Base-by-base conservation (phyloP, 805 yeast species). In the Kodamaea hsintzibuensis region DNA sequence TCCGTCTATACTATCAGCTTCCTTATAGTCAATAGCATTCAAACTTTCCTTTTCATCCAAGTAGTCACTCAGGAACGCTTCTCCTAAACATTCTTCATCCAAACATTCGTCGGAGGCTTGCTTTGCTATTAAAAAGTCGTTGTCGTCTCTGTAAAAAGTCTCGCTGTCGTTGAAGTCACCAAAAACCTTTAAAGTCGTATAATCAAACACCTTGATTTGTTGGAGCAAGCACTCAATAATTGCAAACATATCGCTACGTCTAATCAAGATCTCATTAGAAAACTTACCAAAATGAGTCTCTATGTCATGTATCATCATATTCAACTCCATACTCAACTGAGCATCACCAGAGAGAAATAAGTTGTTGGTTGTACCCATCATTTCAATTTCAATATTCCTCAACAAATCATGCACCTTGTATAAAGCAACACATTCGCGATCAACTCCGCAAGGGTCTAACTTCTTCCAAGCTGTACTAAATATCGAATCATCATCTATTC, bases 201-300 rank as follows among this genome's bases (percentile, higher is more conserved):
- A 52, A 50, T 63, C 67, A 30, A 61, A 51, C 13, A 65, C 45
- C 45, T 58, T 57, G 52, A 66, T 49, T 35, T 59, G 67, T 19
- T 56, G 55, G 30, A 66, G 60, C 1, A 56, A 42, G 33, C 54
- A 46, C 35, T 42, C 53, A 14, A 62, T 35, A 7, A 63, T 51
- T 12, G 53, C 55, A 22, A 56, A 55, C 56, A 61, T 58, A 27
- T 60, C 60, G 8, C 37, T 33, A 47, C 57, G 40, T 18, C 55
- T 40, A 14, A 57, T 39, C 42, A 57, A 43, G 27, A 51, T 49
- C 38, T 49, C 53, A 14, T 44, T 40, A 42, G 53, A 19, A 10
- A 33, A 22, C 27, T 51, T 43, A 13, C 53, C 53, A 40, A 52
- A 51, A 6, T 46, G 47, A 5, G 10, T 16, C 42, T 57, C 57